A percentile compares a stretch with the other conserved stretches of the same genome.
These are phyloP conservation scores for Chalciporus sp. DNA, from an alignment of 1,284 basidiomycete species.

Conservation along the genomic window DNA sequence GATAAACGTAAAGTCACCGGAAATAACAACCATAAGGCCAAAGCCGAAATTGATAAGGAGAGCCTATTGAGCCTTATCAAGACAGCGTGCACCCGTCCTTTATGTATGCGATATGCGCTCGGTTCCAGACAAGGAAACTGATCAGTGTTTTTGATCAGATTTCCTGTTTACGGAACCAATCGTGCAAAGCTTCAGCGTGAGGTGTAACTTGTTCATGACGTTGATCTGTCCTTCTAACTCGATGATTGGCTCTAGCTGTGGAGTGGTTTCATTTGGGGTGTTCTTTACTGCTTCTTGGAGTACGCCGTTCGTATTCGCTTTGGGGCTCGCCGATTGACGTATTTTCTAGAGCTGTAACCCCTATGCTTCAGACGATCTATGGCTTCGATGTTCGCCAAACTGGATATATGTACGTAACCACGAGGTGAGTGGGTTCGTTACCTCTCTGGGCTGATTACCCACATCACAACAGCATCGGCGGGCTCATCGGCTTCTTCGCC, in stretches of 20 bases:
- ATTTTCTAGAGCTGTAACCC: conserved; percentile 54
- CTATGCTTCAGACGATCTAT: conserved; percentile 64
- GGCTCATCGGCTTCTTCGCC: conserved; percentile 54
- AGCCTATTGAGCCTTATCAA: conserved; percentile 59
- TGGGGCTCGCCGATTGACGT: not conserved
- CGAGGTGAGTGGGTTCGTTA: conserved; percentile 48
- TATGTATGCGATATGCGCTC: conserved; percentile 48
- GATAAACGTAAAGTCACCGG: conserved; percentile 64
- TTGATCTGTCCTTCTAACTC: not conserved
- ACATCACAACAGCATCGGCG: conserved; percentile 55
- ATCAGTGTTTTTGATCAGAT: conserved; percentile 36
- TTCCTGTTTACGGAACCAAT: conserved; percentile 77
- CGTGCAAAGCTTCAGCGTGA: conserved; percentile 71
- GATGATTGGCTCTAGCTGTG: conserved; percentile 52
- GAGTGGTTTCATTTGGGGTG: conserved; percentile 79
- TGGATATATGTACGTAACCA: conserved; percentile 62
- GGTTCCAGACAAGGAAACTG: conserved; percentile 1
- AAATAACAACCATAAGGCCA: conserved; percentile 59
- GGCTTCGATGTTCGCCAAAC: conserved; percentile 65
- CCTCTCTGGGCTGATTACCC: not conserved
- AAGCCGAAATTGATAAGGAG: conserved; percentile 63
- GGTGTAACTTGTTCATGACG: conserved; percentile 19
- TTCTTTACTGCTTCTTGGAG: conserved; percentile 71
- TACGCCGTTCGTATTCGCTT: conserved; percentile 32
- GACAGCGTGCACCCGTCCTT: conserved; percentile 68